These are phyloP conservation scores for Cryptococcus depauperatus DNA, from an alignment of 1,284 basidiomycete genomes.

Conservation along the genomic window DNA sequence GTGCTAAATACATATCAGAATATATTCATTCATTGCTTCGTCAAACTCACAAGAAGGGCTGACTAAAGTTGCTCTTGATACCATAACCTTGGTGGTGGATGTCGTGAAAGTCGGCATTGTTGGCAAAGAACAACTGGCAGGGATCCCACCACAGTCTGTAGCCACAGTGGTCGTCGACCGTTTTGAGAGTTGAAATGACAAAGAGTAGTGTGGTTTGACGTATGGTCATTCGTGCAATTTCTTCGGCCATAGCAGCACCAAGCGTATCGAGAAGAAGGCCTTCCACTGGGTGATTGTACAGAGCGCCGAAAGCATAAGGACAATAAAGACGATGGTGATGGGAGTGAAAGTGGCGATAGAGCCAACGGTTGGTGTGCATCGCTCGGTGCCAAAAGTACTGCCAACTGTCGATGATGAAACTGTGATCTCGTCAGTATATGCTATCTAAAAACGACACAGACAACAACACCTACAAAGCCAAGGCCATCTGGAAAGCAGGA, in stretches of 20 bases:
- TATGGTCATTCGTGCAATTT: conserved; percentile 60
- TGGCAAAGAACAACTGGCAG: conserved; percentile 75
- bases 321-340: conserved; percentile 95
- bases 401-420: conserved; percentile 95
- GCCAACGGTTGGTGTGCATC: conserved; percentile 83
- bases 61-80: conserved; percentile 92
- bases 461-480: conserved; percentile 65
- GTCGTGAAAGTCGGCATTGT: conserved; percentile 96
- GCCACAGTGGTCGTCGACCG: conserved; percentile 96
- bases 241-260: conserved; percentile 72
- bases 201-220: conserved; percentile 85
- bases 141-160: conserved; percentile 84
- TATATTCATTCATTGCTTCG: background rate
- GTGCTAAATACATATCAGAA: conserved; percentile 22
- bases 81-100: conserved; percentile 93
- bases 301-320: conserved; percentile 91
- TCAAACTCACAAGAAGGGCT: conserved; percentile 64
- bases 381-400: conserved; percentile 92
- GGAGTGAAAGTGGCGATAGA: conserved; percentile 89
- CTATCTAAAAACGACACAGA: background rate
- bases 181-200: conserved; percentile 77
- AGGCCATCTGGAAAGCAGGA: conserved; percentile 64
- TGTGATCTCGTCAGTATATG: conserved; percentile 40
- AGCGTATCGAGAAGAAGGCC: conserved; percentile 83
- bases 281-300: conserved; percentile 97